phyloP scores from a whole-genome alignment of 768 basidiomycete species.

The Tulasnella sp. region DNA sequence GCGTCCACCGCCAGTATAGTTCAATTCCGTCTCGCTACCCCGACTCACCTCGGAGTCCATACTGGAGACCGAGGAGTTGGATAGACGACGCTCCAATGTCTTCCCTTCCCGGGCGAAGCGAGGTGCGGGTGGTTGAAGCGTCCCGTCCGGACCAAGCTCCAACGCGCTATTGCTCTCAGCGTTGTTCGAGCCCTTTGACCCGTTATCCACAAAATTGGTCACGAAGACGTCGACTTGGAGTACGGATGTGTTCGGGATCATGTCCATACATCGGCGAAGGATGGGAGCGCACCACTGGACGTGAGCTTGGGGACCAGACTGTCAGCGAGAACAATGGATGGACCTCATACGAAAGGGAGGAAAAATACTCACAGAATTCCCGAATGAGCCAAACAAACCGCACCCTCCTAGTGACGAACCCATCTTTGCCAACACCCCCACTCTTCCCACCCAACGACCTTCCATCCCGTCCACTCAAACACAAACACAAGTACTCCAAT shows the following conservation, averaged over 20 bases:
- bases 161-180: not conserved
- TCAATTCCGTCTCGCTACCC: conserved; percentile 27
- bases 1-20: conserved; percentile 21
- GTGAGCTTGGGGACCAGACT: conserved; percentile 39
- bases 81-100: conserved; percentile 2
- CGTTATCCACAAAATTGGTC: no score
- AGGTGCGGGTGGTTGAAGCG: conserved; percentile 32
- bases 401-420: conserved; percentile 41
- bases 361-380: conserved; percentile 65
- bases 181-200: no score
- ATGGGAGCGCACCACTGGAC: conserved; percentile 66
- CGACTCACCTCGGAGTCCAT: conserved; percentile 18
- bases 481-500: conserved; percentile 51
- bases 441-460: conserved; percentile 32
- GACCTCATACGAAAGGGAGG: not conserved
- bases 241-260: conserved; percentile 36
- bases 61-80: not conserved
- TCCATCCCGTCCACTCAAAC: conserved; percentile 47
- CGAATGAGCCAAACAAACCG: conserved; percentile 70
- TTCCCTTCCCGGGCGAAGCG: conserved; percentile 21
- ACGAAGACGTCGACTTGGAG: conserved; percentile 68
- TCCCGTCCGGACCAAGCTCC: conserved; percentile 20
- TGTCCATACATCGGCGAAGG: conserved; percentile 49
- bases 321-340: not conserved
- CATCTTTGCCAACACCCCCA: conserved; percentile 19